Percentiles rank a stretch among this genome's conserved stretches.
Conservation (phyloP, 805 yeast genomes). For the Yarrowia osloensis region DNA sequence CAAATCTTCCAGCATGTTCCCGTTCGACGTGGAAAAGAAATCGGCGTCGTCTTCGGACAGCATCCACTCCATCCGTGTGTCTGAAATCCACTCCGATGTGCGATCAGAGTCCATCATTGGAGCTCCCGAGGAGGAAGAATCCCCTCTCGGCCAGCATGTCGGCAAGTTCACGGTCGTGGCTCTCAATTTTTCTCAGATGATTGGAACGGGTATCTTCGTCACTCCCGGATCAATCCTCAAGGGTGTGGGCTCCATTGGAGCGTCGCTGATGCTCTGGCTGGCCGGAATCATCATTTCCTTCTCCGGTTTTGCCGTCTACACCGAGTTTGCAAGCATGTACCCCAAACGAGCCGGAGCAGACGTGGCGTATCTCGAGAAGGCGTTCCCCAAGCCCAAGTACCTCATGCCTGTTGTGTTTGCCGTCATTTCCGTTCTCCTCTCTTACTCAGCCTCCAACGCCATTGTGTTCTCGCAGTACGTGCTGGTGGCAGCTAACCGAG, state of each 20-base stretch:
- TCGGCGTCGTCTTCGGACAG: not conserved
- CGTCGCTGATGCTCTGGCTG: conserved; percentile 57
- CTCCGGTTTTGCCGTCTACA: conserved; percentile 56
- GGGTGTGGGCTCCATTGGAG: conserved; percentile 61
- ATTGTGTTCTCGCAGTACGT: conserved; percentile 66
- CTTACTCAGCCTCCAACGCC: conserved; percentile 63
- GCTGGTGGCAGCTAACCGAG: conserved; percentile 48
- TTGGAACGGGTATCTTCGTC: conserved; percentile 9
- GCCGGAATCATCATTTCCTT: conserved; percentile 51
- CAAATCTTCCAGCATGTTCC: not conserved
- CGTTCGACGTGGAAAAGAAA: conserved; percentile 9
- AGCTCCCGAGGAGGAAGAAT: conserved; percentile 13
- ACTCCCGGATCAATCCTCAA: conserved; percentile 46
- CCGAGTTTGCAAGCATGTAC: conserved; percentile 66
- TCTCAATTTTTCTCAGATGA: conserved; percentile 5
- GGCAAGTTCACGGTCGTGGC: conserved; percentile 5
- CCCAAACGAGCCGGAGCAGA: conserved; percentile 70
- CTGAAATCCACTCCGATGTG: not conserved
- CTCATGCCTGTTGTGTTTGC: conserved; percentile 54
- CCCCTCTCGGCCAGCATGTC: conserved; percentile 11
- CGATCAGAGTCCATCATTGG: not conserved
- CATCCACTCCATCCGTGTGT: not conserved
- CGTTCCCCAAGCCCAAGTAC: conserved; percentile 56
- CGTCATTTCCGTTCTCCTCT: conserved; percentile 55
- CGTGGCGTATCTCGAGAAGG: conserved; percentile 62